A percentile compares a stretch with the other conserved stretches of the same genome.
Conservation (phyloP, 192 early-diverging fungal genomes). For the Neocallimastix lanati region DNA sequence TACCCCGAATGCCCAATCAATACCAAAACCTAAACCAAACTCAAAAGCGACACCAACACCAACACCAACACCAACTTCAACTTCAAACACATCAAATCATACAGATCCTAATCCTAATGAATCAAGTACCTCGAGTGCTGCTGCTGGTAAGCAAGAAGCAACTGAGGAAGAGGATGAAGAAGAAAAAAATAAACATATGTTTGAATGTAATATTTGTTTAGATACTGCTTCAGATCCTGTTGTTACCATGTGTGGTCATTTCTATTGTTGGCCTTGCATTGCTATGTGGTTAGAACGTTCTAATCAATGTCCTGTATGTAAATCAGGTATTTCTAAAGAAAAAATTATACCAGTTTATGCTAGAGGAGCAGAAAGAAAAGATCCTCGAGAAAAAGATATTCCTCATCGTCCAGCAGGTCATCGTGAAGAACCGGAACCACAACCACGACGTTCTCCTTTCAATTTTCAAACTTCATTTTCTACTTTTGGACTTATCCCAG, state of each 20-base stretch:
- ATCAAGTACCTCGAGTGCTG: too few relatives aligned
- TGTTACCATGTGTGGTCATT: slow-evolving; percentile 27
- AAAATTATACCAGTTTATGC: slow-evolving; percentile 21
- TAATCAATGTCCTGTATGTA: slow-evolving; percentile 25
- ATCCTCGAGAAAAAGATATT: slow-evolving; percentile 10
- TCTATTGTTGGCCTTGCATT: slow-evolving; percentile 22
- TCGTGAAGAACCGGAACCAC: slow-evolving; percentile 7
- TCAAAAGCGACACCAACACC: too few relatives aligned
- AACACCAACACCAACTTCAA: too few relatives aligned
- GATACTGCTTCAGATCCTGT: slow-evolving; percentile 23
- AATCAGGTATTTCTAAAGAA: slow-evolving; percentile 15
- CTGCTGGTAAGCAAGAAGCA: too few relatives aligned
- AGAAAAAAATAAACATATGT: not conserved
- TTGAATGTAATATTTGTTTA: slow-evolving; percentile 7
- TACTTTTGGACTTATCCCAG: too few relatives aligned
- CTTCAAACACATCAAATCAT: too few relatives aligned
- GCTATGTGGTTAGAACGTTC: not conserved
- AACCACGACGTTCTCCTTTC: not conserved
- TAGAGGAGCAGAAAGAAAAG: slow-evolving; percentile 8
- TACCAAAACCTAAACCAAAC: too few relatives aligned
- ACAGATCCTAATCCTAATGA: too few relatives aligned
- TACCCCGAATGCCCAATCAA: too few relatives aligned
- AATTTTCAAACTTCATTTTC: too few relatives aligned
- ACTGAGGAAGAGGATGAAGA: too few relatives aligned
- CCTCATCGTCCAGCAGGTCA: slow-evolving; percentile 17